phyloP scores from a whole-genome alignment of 768 basidiomycete species.

The Chalciporus pseudorubinellus region DNA sequence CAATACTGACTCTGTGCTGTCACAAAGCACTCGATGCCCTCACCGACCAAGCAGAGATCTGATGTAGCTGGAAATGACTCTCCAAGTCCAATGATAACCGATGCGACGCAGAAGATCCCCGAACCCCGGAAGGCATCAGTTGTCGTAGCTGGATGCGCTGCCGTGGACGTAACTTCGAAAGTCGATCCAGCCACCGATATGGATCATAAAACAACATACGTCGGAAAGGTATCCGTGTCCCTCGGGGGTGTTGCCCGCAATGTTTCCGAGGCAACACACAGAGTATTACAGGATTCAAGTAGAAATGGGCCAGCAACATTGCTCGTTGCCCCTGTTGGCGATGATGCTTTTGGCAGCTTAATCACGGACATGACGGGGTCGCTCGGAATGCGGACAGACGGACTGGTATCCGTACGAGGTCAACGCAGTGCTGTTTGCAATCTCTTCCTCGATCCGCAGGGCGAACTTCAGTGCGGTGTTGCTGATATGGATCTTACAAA shows the following conservation, averaged over 20 bases:
- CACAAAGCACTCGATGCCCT: neutral
- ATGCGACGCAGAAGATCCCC: neutral
- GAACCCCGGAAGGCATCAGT: constrained; percentile 42
- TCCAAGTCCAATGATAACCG: neutral
- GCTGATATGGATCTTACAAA: constrained; percentile 85
- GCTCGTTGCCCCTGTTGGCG: constrained; percentile 73
- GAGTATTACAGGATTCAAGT: constrained; percentile 43
- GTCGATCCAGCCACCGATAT: constrained; percentile 34
- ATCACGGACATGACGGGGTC: constrained; percentile 53
- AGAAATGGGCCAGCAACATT: constrained; percentile 38
- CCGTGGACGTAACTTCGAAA: constrained; percentile 80
- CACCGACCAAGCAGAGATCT: neutral
- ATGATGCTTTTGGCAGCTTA: constrained; percentile 73
- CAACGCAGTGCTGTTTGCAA: constrained; percentile 80
- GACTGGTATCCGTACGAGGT: constrained; percentile 46
- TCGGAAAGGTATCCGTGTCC: constrained; percentile 69
- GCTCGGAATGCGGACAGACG: constrained; percentile 82
- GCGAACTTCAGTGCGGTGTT: constrained; percentile 78
- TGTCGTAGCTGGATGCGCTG: constrained; percentile 80
- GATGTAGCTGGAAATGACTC: neutral
- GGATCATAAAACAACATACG: constrained; percentile 68
- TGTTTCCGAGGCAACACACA: constrained; percentile 85
- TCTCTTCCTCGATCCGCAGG: constrained; percentile 70
- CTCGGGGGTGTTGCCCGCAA: constrained; percentile 95
- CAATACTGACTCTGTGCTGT: neutral